Base-by-base conservation (phyloP, 2,329 filamentous ascomycete species). In the Raffaelea arxii region DNA sequence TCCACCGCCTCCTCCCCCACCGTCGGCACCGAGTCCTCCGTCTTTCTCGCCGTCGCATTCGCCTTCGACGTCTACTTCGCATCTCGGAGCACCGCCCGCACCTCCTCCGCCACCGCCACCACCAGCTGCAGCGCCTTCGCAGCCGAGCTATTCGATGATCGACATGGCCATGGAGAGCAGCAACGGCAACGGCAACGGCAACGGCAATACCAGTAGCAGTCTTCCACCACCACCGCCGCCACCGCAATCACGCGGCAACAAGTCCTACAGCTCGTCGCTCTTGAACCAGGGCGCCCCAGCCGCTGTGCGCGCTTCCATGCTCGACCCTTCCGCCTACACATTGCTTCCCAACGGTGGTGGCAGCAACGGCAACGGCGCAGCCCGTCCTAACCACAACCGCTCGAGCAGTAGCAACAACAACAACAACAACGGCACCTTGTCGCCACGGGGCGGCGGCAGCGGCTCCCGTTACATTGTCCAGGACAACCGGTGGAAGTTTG, bases 401-500 rank as follows among this genome's bases (percentile, higher is more conserved):
- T 36, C 65, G 52, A 50, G 58, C 57, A 45, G 54, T 61, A 53
- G 49, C 47, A 25, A 27, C 35, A 11, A n/a, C 38, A 41, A 35
- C 22, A 56, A 56, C 6, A 35, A 43, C 27, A 40, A 41, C 18
- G 50, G 51, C 4, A 36, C 49, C 5, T n/a, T 50, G 10, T 52
- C 52, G 55, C 58, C 55, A 44, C 48, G 49, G 24, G 27, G 46
- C 11, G 46, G 54, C n/a, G 57, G 60, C 22, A 58, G 59, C 5
- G 55, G 55, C 25, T 62, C 57, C 35, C 70, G 71, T 19, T 66
- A 81, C 48, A 65, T 77, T 11, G 80, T 95, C 43, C 77, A 88
- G 51, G 92, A 97, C 62, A 64, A 73, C 46, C 75, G 91, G 54
- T 98, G 89, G 81, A 84, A 82, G 53, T 98, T 96, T 60, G 84